Evolutionary conservation across 2,329 filamentous ascomycete genomes (phyloP).

Genomic region (Lanzia echinophila): DNA sequence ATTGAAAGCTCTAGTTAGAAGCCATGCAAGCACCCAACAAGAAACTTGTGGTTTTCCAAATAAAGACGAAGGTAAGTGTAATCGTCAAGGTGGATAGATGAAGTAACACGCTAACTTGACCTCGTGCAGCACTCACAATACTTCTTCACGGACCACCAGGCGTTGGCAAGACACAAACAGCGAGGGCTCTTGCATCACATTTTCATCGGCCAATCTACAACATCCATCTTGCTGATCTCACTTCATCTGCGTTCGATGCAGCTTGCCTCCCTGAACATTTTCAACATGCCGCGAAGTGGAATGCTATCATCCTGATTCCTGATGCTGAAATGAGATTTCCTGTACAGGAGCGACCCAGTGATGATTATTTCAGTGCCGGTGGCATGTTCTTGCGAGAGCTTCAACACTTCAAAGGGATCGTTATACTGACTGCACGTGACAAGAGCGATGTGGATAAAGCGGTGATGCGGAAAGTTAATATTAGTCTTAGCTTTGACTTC

Average conservation of each 20-base stretch:
- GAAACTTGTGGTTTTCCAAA: accelerated
- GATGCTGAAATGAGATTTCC: not conserved
- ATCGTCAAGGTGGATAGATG: not conserved
- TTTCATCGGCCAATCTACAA: not conserved
- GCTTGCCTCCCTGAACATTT: not conserved
- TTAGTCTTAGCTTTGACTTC: not conserved
- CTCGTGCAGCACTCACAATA: not conserved
- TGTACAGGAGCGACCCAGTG: not conserved
- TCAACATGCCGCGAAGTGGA: not conserved
- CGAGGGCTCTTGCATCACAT: not conserved
- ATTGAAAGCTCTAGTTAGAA: not conserved
- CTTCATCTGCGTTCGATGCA: not conserved
- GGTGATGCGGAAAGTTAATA: not conserved
- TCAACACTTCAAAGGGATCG: not conserved
- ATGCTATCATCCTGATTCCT: not conserved
- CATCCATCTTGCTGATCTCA: not conserved
- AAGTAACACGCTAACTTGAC: not conserved
- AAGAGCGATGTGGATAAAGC: not conserved
- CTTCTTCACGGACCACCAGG: not conserved
- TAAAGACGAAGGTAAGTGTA: not conserved
- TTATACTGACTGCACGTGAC: not conserved
- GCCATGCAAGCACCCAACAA: not conserved
- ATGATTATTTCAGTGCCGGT: not conserved
- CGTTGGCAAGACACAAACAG: not conserved
- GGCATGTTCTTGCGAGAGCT: not conserved